Percentiles rank a stretch among this genome's conserved stretches.
Conservation (phyloP, 495 filamentous ascomycete genomes). For the Astrocystis sublimbata region DNA sequence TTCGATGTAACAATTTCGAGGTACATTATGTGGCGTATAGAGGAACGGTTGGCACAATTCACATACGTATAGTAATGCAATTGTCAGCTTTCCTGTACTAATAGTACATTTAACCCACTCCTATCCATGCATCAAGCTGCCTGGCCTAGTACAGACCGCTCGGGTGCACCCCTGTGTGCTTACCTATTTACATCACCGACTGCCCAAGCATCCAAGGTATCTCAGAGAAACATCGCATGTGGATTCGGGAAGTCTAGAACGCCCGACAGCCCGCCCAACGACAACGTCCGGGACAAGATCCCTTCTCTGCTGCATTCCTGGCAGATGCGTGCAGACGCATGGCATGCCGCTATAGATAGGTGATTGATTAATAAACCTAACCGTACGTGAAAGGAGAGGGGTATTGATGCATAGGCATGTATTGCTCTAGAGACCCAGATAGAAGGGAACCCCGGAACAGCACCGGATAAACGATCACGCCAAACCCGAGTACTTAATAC, state of each 20-base stretch:
- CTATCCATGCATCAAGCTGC: neutral
- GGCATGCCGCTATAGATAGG: conserved; percentile 17
- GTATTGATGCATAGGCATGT: neutral
- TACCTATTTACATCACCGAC: neutral
- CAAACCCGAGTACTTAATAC: neutral
- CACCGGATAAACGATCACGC: conserved; percentile 11
- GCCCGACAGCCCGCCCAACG: neutral
- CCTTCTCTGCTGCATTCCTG: conserved; percentile 16
- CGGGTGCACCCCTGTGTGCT: neutral
- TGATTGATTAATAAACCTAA: neutral
- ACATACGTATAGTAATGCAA: conserved; percentile 5
- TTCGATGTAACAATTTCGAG: neutral
- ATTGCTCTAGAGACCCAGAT: neutral
- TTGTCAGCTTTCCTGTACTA: neutral
- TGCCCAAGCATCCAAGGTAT: neutral
- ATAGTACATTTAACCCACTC: neutral
- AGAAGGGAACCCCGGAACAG: conserved; percentile 8
- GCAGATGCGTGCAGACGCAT: conserved; percentile 20
- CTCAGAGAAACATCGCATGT: neutral
- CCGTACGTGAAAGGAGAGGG: neutral
- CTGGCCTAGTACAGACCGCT: too few species aligned
- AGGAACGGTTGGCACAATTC: too few species aligned
- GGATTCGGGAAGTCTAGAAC: conserved; percentile 7
- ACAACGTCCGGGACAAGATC: conserved; percentile 1
- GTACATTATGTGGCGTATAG: conserved; percentile 5